Percentiles rank a stretch among this genome's conserved stretches.
Conservation (phyloP, 2,329 filamentous ascomycete genomes). For the Fusarium agapanthi region DNA sequence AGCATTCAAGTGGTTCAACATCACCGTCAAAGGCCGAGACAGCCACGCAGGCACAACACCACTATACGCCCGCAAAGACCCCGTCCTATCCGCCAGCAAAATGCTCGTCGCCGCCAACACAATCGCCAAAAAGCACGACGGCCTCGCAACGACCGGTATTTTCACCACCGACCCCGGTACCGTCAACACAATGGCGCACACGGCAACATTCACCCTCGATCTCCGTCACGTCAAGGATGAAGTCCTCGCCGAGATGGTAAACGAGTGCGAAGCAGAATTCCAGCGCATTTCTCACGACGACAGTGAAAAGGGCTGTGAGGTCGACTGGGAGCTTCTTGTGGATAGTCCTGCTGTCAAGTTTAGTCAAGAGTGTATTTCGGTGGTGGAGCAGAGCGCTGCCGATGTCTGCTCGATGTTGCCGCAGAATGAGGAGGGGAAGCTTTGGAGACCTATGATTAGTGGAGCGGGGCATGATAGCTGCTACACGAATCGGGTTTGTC, state of each 20-base stretch:
- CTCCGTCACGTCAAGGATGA: slow-evolving; percentile 1
- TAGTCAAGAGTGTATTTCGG: not conserved
- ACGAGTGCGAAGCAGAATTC: not conserved
- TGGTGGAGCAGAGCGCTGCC: not conserved
- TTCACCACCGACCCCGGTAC: not conserved
- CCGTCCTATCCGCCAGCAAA: not conserved
- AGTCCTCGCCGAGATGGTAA: not conserved
- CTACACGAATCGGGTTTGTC: slow-evolving; percentile 3
- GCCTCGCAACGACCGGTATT: not conserved
- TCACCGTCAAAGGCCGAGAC: not conserved
- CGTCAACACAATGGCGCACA: slow-evolving; percentile 6
- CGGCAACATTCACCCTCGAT: not conserved
- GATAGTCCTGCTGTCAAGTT: slow-evolving; percentile 2
- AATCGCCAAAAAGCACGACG: not conserved
- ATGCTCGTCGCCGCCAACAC: slow-evolving; percentile 4
- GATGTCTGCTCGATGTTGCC: not conserved
- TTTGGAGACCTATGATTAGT: slow-evolving; percentile 5
- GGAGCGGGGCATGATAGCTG: slow-evolving; percentile 12
- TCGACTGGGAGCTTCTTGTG: not conserved
- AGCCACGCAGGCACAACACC: slow-evolving; percentile 13
- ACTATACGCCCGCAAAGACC: slow-evolving; percentile 6
- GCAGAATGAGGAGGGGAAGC: not conserved
- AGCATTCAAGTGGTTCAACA: slow-evolving; percentile 11
- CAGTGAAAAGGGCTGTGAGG: slow-evolving; percentile 1
- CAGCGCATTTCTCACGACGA: not conserved